These are phyloP conservation scores for Spathaspora sp. DNA, from an alignment of 1,139 yeast species.

Conservation along the genomic window DNA sequence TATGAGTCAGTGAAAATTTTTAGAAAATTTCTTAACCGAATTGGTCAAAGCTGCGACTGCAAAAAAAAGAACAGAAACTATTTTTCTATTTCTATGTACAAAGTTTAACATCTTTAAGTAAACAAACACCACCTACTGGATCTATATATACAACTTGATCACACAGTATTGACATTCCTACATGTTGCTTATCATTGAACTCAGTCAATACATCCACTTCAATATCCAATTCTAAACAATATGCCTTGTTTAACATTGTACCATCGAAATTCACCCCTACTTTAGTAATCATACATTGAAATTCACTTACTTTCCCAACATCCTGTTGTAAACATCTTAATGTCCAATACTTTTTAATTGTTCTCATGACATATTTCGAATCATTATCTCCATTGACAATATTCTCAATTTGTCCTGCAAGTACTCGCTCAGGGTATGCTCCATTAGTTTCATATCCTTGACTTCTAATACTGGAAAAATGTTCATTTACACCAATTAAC, in stretches of 20 bases:
- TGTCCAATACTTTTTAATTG: slow-evolving; percentile 23
- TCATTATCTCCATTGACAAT: slow-evolving; percentile 18
- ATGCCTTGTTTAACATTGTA: slow-evolving; percentile 26
- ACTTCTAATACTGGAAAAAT: slow-evolving; percentile 29
- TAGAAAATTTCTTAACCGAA: background rate
- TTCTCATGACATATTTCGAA: slow-evolving; percentile 16
- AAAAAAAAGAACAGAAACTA: slow-evolving; percentile 1
- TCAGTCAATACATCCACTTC: slow-evolving; percentile 39
- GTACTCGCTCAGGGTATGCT: slow-evolving; percentile 19
- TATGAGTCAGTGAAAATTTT: slow-evolving; percentile 2
- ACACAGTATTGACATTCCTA: slow-evolving; percentile 48
- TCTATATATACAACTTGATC: slow-evolving; percentile 38
- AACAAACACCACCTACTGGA: slow-evolving; percentile 33
- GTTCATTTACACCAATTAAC: slow-evolving; percentile 5
- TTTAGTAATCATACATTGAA: slow-evolving; percentile 29
- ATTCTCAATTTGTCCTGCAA: slow-evolving; percentile 18
- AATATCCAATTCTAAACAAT: slow-evolving; percentile 46
- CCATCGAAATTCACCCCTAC: slow-evolving; percentile 18
- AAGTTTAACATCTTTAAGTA: slow-evolving; percentile 20
- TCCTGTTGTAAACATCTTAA: slow-evolving; percentile 15
- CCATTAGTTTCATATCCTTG: slow-evolving; percentile 39
- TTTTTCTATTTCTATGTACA: slow-evolving; percentile 1
- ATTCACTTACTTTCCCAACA: slow-evolving; percentile 4
- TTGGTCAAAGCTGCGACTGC: background rate
- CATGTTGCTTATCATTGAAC: slow-evolving; percentile 16